Evolutionary conservation across 1,284 basidiomycete genomes (phyloP), one percentile per base, ranked within the genome.

Genomic region (Abortiporus biennis): DNA sequence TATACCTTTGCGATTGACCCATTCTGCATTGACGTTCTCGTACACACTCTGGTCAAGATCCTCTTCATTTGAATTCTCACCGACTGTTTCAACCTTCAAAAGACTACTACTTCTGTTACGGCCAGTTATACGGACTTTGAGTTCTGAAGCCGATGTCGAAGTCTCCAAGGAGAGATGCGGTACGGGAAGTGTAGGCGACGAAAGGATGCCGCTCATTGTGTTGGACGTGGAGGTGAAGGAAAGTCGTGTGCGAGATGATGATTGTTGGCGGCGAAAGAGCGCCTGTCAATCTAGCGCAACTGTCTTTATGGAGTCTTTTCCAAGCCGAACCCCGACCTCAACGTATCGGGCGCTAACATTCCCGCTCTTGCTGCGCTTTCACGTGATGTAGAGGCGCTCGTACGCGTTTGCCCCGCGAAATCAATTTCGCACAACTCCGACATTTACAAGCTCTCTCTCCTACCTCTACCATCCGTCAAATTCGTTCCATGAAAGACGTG

Each of bases 1-100:
- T 23, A 19, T 15, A 92, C 94, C 95, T 67, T 99, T 99, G 49
- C 89, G 82, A 61, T 99, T 97, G 57, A 99, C 96, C 95, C 95
- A 99, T 57, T 93, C 85, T 6, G 92, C 93, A 63, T 99, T 99
- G 54, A 91, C 80, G 62, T 98, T 97, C 40, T 80, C 75, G 54
- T 89, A 92, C 33, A 83, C 78, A 49, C 80, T 83, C 52, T 89
- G 77, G 65, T 94, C 92, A 16, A 90, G 76, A 3, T 82, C 70
- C 53, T 88, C 85, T 56, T 93, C 89, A 36, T 80, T 71, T 15
- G 81, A 78, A 50, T 83, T 76, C 53, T 84, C 83, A 29, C 84
- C 86, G 42, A 94, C 80, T 56, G 91, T 78, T 58, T 93, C 91
- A 40, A 95, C 88, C 55, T 92, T 92, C 61, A 94, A 81, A 50